These are phyloP conservation scores for Solanum okadae DNA, from an alignment of 257 asterid genomes.

Conservation along the genomic window DNA sequence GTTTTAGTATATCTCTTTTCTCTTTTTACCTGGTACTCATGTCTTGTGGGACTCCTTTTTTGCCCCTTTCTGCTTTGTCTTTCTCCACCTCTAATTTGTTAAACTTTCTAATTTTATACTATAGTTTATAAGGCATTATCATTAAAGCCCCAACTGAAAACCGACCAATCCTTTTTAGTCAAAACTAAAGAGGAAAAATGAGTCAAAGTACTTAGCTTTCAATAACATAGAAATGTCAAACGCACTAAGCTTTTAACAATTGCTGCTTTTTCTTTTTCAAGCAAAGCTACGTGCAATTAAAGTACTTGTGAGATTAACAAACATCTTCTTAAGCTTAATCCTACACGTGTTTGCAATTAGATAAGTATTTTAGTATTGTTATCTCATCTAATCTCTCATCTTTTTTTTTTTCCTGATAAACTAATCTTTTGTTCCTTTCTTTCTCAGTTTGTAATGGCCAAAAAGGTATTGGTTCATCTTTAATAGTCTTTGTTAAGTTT, in stretches of 20 bases:
- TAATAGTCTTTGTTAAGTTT: slow-evolving; percentile 4
- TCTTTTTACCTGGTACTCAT: not conserved
- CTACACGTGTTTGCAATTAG: slow-evolving; percentile 8
- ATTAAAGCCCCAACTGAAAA: not conserved
- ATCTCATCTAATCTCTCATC: not conserved
- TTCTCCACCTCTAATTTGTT: slow-evolving; percentile 10
- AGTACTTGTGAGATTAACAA: not conserved
- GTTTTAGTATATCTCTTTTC: slow-evolving; percentile 5
- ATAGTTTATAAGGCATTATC: not conserved
- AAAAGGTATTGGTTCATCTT: not conserved
- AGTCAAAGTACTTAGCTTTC: slow-evolving; percentile 5
- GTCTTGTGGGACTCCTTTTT: slow-evolving; percentile 14
- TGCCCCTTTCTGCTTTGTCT: slow-evolving; percentile 3
- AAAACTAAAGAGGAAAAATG: not conserved
- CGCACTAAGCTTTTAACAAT: not conserved
- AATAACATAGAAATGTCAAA: slow-evolving; percentile 11
- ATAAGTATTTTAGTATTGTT: not conserved
- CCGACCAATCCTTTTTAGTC: slow-evolving; percentile 14
- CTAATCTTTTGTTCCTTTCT: not conserved
- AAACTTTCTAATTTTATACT: slow-evolving; percentile 7
- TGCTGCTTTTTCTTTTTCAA: slow-evolving; percentile 11
- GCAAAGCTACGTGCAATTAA: slow-evolving; percentile 16
- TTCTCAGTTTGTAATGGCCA: slow-evolving; percentile 2
- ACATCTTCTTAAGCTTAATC: slow-evolving; percentile 4
- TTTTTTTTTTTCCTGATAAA: not conserved